Conservation (phyloP, 1,139 yeast genomes). For the Pichia sp. region DNA sequence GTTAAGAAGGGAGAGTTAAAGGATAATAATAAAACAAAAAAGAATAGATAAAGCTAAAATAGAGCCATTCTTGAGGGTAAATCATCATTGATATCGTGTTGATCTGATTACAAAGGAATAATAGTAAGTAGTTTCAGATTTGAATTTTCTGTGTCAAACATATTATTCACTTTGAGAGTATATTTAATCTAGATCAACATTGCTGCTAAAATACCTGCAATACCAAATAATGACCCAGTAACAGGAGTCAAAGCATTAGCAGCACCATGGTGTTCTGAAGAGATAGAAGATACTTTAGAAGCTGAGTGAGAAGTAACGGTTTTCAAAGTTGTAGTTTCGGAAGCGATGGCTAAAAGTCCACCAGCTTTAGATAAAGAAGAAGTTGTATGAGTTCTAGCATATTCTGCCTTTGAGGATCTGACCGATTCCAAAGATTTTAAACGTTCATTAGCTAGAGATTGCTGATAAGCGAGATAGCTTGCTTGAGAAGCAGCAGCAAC, state of each 20-base stretch:
- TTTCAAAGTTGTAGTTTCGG: constrained; percentile 21
- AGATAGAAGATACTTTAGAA: constrained; percentile 7
- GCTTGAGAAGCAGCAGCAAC: constrained; percentile 18
- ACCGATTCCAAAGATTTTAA: constrained; percentile 20
- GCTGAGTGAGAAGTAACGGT: constrained; percentile 28
- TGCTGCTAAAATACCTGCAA: constrained; percentile 45
- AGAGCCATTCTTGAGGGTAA: no score
- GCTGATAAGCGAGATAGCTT: constrained; percentile 14
- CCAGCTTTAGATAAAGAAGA: constrained; percentile 17
- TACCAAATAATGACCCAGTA: constrained; percentile 41
- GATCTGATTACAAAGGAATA: no score
- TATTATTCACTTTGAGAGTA: neutral
- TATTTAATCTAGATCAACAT: constrained; percentile 35
- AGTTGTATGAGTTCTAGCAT: constrained; percentile 26
- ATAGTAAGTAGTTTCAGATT: no score
- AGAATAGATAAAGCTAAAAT: no score
- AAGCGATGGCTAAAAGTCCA: constrained; percentile 30
- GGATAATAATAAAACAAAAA: no score
- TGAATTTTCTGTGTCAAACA: no score
- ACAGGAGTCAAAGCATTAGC: constrained; percentile 32
- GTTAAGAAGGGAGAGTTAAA: no score
- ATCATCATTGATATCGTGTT: no score
- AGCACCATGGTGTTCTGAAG: constrained; percentile 19
- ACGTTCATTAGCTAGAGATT: constrained; percentile 11
- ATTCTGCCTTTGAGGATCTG: constrained; percentile 9